Evolutionary conservation across 352 stramenopile genomes (phyloP), one percentile per base, ranked within the genome.

Genomic region (Pythium rhizo-oryzae): DNA sequence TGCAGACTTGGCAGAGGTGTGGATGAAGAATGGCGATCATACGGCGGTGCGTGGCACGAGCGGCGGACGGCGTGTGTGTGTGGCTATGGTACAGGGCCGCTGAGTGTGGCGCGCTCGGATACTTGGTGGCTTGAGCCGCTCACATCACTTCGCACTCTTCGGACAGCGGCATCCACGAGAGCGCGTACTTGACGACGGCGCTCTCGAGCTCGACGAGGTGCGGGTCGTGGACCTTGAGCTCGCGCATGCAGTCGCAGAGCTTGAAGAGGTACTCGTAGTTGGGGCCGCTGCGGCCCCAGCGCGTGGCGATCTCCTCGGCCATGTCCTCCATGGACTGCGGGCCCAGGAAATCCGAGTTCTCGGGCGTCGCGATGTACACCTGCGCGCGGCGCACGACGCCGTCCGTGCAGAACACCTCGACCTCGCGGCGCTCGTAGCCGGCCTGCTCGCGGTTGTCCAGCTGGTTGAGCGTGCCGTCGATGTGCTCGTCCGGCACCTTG

Each of bases 261-360:
- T 84, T 86, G 55, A 90, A 85, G 47, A 96, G 75, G 65, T 96
- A 96, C 75, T 96, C 88, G 51, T 88, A 83, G 74, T 96, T 96
- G 39, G 85, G 84, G 21, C 88, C 88, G 50, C 85, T 94, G 65
- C 79, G 78, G 25, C 88, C 88, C 25, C 70, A 77, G 18, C 84
- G 77, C 8, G 84, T 93, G 37, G 81, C 81, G 66, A 96, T 96
- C 62, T 92, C 75, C 47, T 84, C 79, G 53, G 85, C 88, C 84
- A 97, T 96, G 41, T 84, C 81, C 12, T 90, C 76, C 28, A 94
- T 60, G 6, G 83, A 51, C 15, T 75, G 76, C 7, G 90, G 89
- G 13, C 90, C 90, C 18, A 96, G 51, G 58, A 97, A 97, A 58
- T 94, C 85, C 57, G 80, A 65, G 67, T 96, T 97, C n/a, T 84